Evolutionary conservation across 106 monocot genomes (phyloP), one percentile per base, ranked within the genome.

Genomic region (Chionographis japonica): DNA sequence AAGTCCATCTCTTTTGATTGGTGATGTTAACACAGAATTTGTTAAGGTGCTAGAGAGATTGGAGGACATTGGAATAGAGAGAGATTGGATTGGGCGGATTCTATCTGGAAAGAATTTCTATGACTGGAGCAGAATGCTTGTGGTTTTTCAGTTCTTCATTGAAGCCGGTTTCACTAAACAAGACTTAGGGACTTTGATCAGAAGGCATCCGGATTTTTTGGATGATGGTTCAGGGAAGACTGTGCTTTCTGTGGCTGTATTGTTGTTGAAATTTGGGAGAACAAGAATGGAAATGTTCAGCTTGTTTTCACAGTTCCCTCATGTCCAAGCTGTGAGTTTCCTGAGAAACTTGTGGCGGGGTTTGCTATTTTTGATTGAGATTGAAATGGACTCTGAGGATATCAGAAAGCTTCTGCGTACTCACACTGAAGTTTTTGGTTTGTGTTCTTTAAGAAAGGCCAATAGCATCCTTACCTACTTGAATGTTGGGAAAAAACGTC

Each of bases 111-210:
- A 75, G 39, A 75, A 77, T 68, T 50, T 66, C 6, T 93, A 80
- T 79, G 19, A 75, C 62, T 93, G 89, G 93, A 57, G 63, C 11
- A 80, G 73, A 54, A 83, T 86, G 75, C 58, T 67, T n/a, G 16
- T 62, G 52, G 12, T 89, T 49, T 55, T 86, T 39, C 68, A 79
- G 10, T 72, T 76, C 58, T 77, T 76, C 46, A 67, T 42, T 35
- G 65, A 84, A n/a, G 35, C 84, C 40, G 86, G 89, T 11, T 74
- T 89, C 46, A 39, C 40, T 56, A 70, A 70, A 40, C 39, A 67
- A 51, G 77, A 58, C 15, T 5, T 75, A 13, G 77, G 72, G 40
- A 64, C 13, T 36, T 69, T 90, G 68, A 58, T 90, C 1, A 72
- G 66, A 16, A 72, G 40, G 15, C 66, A 83, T 56, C 86, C 80